Base-by-base conservation (phyloP, 2,329 filamentous ascomycete genomes). In the Aspergillus ochraceus region DNA sequence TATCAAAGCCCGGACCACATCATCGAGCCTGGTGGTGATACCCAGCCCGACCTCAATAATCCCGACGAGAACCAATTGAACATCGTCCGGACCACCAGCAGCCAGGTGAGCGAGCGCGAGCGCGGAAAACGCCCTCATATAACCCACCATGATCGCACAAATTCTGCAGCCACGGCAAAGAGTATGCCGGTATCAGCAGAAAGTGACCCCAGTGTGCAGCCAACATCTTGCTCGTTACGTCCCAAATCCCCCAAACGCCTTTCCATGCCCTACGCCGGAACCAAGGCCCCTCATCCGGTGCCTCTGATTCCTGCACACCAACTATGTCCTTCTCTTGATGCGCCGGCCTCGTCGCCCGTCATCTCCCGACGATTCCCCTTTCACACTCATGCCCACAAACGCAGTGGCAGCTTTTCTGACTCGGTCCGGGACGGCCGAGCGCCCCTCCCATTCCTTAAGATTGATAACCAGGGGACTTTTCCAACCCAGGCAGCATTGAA, bases 321-420 rank as follows among this genome's bases (percentile, higher is more conserved):
- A 51, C 60, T 71, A 58, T 61, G 61, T 54, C 63, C 74, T 53
- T 62, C 70, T 42, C 66, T 71, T 61, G 68, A 70, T 26, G 60
- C 65, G 26, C 68, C 72, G 10, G 68, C 72, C 5, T 59, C 64
- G 22, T 70, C 75, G 12, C 71, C 74, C 6, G 71, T 69, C 53
- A 62, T 67, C 11, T 68, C 71, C 3, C 64, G 64, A 57, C 74
- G 74, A 11, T 83, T 86, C 17, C 83, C 86, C 20, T 77, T 78
- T 12, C 73, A 80, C 46, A 75, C 77, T 10, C 83, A 84, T 63
- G 74, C 80, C 2, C 92, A 97, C 76, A 93, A 92, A 74, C 88
- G 92, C 22, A 96, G 91, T 70, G 92, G 89, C 53, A 97, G 93
- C 72, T 89, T 95, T 68, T 91, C 90, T 0, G 91, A 97, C 76